A percentile compares a stretch with the other conserved stretches of the same genome.
Evolutionary conservation across 2,329 filamentous ascomycete species (phyloP).

Genomic region (Pseudofabraea citricarpa): DNA sequence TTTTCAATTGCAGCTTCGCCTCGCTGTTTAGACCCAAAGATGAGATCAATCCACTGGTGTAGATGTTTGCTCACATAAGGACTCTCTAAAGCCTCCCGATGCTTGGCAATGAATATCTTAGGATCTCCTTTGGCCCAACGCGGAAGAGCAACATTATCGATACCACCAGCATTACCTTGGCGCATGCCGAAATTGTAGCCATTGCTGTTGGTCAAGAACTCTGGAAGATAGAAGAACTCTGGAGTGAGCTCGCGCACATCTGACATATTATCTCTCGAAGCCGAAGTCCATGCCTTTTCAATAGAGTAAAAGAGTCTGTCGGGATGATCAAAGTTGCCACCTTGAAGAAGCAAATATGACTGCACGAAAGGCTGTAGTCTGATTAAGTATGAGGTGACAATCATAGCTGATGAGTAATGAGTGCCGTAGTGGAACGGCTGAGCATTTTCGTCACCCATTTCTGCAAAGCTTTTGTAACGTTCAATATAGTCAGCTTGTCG

Average conservation of each 20-base stretch:
- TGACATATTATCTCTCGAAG: constrained; percentile 83
- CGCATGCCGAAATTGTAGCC: constrained; percentile 87
- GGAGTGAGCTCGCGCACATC: constrained; percentile 94
- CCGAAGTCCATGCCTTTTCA: constrained; percentile 83
- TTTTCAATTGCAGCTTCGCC: constrained; percentile 89
- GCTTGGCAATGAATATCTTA: constrained; percentile 90
- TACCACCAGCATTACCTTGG: constrained; percentile 72
- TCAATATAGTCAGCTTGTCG: constrained; percentile 77
- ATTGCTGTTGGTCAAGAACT: constrained; percentile 92
- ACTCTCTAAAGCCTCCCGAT: constrained; percentile 92
- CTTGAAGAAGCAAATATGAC: constrained; percentile 88
- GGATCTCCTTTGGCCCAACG: constrained; percentile 97
- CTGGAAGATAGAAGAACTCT: constrained; percentile 94
- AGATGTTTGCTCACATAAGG: constrained; percentile 85
- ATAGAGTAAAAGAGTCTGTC: constrained; percentile 95
- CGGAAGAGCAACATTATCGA: constrained; percentile 85
- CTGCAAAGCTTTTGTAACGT: constrained; percentile 80
- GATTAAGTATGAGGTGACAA: constrained; percentile 93
- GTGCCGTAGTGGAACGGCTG: constrained; percentile 96
- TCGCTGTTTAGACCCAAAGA: constrained; percentile 91
- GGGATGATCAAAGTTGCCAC: constrained; percentile 93
- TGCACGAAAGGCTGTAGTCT: constrained; percentile 94
- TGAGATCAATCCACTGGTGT: constrained; percentile 91
- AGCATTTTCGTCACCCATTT: constrained; percentile 73
- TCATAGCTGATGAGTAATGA: constrained; percentile 98